Conservation (phyloP, 768 basidiomycete species). For the Daedaleopsis sinensis region DNA sequence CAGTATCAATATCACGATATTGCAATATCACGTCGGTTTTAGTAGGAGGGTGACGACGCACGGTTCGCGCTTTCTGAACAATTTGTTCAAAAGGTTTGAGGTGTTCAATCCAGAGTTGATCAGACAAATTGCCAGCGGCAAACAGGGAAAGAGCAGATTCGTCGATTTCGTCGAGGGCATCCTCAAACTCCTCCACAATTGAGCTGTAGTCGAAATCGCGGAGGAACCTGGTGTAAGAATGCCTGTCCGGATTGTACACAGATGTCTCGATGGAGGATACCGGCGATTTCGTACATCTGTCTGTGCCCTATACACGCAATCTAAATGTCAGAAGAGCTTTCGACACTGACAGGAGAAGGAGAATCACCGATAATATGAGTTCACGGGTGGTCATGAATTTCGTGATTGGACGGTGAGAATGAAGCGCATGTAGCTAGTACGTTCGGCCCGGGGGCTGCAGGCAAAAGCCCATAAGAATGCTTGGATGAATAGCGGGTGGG, state of each 20-base stretch:
- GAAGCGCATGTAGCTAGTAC: constrained; percentile 20
- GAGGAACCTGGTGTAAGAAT: constrained; percentile 4
- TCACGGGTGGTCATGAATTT: constrained; percentile 11
- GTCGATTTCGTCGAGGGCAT: neutral
- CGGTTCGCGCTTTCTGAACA: constrained; percentile 8
- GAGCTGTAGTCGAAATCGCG: constrained; percentile 11
- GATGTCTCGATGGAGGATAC: constrained; percentile 23
- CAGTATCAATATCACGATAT: no score
- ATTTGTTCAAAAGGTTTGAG: no score
- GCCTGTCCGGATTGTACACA: neutral
- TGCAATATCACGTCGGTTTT: no score
- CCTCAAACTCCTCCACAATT: neutral
- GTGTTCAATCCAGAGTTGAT: no score
- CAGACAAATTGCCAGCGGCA: no score
- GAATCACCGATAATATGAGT: constrained; percentile 8
- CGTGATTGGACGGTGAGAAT: constrained; percentile 4
- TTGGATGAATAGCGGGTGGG: no score
- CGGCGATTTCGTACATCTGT: constrained; percentile 9
- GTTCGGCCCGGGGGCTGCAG: no score
- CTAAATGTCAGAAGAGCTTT: no score
- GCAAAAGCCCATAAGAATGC: no score
- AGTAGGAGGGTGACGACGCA: no score
- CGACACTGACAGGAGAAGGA: no score
- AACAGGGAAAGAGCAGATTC: no score
- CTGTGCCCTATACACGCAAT: constrained; percentile 12